phyloP scores from a whole-genome alignment of 257 asterid species.

The Parsonsia alboflavescens region DNA sequence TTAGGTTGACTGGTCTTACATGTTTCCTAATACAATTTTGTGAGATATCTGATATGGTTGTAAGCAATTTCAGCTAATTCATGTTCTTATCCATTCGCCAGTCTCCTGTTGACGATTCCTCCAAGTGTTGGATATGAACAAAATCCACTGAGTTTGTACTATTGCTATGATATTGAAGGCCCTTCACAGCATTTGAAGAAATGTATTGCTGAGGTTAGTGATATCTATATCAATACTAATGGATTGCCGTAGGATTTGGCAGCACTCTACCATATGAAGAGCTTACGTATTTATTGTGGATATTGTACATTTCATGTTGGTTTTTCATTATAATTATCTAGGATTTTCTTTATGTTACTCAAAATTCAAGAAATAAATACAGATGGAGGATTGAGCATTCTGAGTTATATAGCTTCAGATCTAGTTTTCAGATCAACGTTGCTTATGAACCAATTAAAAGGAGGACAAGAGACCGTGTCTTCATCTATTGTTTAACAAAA shows the following conservation, averaged over 20 bases:
- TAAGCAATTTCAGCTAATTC: neutral
- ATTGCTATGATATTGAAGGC: slow-evolving; percentile 76
- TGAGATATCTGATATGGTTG: neutral
- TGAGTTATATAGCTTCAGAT: neutral
- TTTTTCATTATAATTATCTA: neutral
- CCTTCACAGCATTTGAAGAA: slow-evolving; percentile 43
- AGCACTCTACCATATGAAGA: neutral
- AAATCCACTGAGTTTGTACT: slow-evolving; percentile 84
- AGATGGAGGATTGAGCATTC: too few relatives aligned
- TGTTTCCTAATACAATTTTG: neutral
- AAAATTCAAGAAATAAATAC: too few relatives aligned
- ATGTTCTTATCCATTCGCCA: slow-evolving; percentile 32
- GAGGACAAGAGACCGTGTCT: too few relatives aligned
- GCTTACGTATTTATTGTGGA: neutral
- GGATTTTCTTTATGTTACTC: neutral
- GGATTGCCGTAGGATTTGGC: neutral
- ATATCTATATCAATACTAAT: neutral
- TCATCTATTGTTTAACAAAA: neutral
- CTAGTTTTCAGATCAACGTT: neutral
- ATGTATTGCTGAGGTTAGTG: slow-evolving; percentile 90
- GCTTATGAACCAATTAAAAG: neutral
- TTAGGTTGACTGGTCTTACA: neutral
- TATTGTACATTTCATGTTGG: neutral
- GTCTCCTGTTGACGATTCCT: slow-evolving; percentile 90
- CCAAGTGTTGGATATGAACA: slow-evolving; percentile 94